Conservation (phyloP, 2,329 filamentous ascomycete species). For the Monosporascus sp. region DNA sequence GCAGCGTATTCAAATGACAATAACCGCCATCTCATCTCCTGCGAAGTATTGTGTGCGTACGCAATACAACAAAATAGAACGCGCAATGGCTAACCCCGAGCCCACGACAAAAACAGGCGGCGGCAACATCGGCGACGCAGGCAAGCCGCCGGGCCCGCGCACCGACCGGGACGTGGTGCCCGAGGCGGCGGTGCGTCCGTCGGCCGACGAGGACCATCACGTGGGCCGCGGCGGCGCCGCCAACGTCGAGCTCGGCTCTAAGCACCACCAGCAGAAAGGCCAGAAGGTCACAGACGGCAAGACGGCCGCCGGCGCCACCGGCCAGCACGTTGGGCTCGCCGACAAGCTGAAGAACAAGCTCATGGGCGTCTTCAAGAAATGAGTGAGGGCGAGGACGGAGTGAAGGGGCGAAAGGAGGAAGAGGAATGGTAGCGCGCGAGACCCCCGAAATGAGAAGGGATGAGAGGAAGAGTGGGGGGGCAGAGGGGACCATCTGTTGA, state of each 20-base stretch:
- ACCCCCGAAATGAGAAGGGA: neutral
- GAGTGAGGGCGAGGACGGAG: neutral
- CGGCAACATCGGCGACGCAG: constrained; percentile 52
- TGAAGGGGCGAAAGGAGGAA: neutral
- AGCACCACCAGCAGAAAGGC: constrained; percentile 14
- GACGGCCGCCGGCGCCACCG: constrained; percentile 19
- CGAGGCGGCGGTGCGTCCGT: constrained; percentile 43
- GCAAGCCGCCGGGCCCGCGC: constrained; percentile 33
- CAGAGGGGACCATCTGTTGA: neutral
- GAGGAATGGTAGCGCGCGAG: neutral
- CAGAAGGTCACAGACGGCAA: constrained; percentile 21
- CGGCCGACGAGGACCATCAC: constrained; percentile 47
- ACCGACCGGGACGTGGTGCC: constrained; percentile 49
- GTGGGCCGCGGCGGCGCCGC: constrained; percentile 56
- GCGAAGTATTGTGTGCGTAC: too few species aligned
- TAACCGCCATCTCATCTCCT: too few species aligned
- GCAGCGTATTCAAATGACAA: too few species aligned
- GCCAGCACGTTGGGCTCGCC: constrained; percentile 37
- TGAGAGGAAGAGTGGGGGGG: neutral
- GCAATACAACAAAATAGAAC: too few species aligned
- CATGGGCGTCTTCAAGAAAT: constrained; percentile 45
- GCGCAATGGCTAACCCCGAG: neutral
- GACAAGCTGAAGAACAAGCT: constrained; percentile 56
- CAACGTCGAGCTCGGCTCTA: constrained; percentile 41
- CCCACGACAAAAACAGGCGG: constrained; percentile 35